Evolutionary conservation across 306 rosid species (phyloP).

Genomic region (Ammopiptanthus mongolicus): DNA sequence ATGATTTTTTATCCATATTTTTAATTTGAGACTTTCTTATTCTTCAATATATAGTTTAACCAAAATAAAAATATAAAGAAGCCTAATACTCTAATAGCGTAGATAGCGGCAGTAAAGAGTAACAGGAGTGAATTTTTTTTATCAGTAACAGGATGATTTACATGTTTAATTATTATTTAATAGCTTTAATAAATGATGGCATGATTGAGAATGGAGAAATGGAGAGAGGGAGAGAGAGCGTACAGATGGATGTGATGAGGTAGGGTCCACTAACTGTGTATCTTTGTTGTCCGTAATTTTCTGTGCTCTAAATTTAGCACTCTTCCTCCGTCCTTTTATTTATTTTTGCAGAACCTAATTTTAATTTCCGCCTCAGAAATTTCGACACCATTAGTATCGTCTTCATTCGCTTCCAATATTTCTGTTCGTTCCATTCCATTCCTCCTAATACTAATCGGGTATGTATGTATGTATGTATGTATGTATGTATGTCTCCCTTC

Average conservation of each 20-base stretch:
- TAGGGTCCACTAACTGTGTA: slow-evolving; percentile 48
- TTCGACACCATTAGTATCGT: slow-evolving; percentile 9
- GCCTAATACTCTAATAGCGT: too few relatives aligned
- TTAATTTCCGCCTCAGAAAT: slow-evolving; percentile 16
- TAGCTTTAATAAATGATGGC: neutral
- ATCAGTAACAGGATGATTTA: too few relatives aligned
- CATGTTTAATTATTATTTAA: neutral
- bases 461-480: too few relatives aligned
- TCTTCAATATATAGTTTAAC: too few relatives aligned
- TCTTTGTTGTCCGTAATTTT: slow-evolving; percentile 27
- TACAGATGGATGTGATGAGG: slow-evolving; percentile 55
- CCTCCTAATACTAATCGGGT: too few relatives aligned
- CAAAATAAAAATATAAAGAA: too few relatives aligned
- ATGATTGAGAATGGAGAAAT: neutral
- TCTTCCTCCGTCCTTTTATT: slow-evolving; percentile 34
- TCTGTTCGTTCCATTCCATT: neutral
- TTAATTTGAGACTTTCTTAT: too few relatives aligned
- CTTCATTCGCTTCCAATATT: neutral
- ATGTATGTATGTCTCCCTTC: neutral
- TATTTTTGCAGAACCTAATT: slow-evolving; percentile 18
- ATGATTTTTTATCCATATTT: too few relatives aligned
- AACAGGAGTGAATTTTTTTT: neutral
- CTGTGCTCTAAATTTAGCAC: slow-evolving; percentile 42
- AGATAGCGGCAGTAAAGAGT: too few relatives aligned
- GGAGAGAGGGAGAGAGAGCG: neutral